phyloP scores from a whole-genome alignment of 176 grass and related monocot genomes.

The Elaeis guineensis region DNA sequence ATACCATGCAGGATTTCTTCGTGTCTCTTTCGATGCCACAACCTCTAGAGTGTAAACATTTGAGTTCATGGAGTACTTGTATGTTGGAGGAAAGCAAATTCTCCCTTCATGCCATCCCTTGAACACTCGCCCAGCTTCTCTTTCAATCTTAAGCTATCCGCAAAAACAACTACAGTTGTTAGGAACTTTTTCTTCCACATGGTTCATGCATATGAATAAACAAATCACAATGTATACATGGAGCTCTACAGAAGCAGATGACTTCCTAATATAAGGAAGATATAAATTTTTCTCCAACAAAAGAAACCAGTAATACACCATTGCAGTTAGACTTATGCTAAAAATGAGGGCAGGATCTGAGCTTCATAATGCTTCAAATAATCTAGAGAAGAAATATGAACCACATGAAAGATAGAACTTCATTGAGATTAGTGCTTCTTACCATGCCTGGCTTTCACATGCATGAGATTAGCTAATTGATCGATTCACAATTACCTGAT shows the following conservation, averaged over 20 bases:
- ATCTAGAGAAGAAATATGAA: too few relatives aligned
- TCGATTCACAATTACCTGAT: slow-evolving; percentile 41
- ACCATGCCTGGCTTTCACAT: too few relatives aligned
- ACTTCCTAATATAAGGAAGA: slow-evolving; percentile 4
- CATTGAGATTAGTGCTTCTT: too few relatives aligned
- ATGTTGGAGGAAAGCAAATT: slow-evolving; percentile 90
- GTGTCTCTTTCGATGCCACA: slow-evolving; percentile 82
- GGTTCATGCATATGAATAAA: neutral
- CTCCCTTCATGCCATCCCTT: slow-evolving; percentile 84
- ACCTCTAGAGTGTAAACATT: slow-evolving; percentile 80
- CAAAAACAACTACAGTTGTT: slow-evolving; percentile 8
- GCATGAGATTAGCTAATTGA: too few relatives aligned
- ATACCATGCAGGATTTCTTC: slow-evolving; percentile 90
- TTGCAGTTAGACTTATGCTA: too few relatives aligned
- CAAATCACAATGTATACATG: slow-evolving; percentile 1
- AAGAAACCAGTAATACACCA: too few relatives aligned
- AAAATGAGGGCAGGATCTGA: too few relatives aligned
- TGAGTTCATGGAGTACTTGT: slow-evolving; percentile 81
- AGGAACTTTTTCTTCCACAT: neutral
- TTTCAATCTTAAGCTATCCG: slow-evolving; percentile 65
- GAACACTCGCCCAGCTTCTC: slow-evolving; percentile 57
- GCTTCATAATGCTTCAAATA: too few relatives aligned
- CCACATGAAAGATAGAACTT: too few relatives aligned
- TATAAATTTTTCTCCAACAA: neutral
- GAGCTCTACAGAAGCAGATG: neutral